A percentile compares a stretch with the other conserved stretches of the same genome.
Conservation (phyloP, 75 land plant species). For the Larix kaempferi region DNA sequence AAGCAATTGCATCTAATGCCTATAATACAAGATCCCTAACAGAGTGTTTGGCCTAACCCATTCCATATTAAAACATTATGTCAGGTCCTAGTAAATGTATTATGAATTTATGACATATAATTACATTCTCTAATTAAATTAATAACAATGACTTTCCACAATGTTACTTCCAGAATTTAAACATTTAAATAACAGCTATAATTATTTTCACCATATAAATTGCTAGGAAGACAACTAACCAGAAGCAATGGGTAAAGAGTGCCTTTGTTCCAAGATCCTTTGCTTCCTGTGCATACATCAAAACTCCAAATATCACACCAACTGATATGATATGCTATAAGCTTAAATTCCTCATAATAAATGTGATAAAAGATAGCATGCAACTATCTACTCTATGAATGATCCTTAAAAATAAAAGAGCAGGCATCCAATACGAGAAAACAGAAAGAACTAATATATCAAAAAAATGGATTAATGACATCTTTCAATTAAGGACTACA, state of each 20-base stretch:
- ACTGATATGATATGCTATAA: not conserved
- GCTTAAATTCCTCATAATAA: not conserved
- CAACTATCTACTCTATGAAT: not conserved
- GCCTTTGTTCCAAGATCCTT: constrained; percentile 50
- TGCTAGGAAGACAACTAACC: constrained; percentile 29
- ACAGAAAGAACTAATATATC: not conserved
- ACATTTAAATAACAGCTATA: not conserved
- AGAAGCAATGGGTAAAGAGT: constrained; percentile 76
- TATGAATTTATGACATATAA: not conserved
- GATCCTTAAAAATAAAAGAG: not conserved
- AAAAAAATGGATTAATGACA: not conserved
- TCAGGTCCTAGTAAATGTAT: not conserved
- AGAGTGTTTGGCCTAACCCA: too few relatives aligned
- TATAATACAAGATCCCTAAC: not conserved
- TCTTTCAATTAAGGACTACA: not conserved
- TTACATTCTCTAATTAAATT: not conserved
- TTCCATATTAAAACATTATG: not conserved
- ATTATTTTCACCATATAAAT: not conserved
- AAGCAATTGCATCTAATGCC: not conserved
- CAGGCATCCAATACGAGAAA: not conserved
- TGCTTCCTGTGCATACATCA: constrained; percentile 41
- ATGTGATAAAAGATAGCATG: not conserved
- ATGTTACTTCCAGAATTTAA: not conserved
- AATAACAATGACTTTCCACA: not conserved
- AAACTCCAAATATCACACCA: not conserved